Base-by-base conservation (phyloP, 768 basidiomycete species). In the Hericium coralloides region DNA sequence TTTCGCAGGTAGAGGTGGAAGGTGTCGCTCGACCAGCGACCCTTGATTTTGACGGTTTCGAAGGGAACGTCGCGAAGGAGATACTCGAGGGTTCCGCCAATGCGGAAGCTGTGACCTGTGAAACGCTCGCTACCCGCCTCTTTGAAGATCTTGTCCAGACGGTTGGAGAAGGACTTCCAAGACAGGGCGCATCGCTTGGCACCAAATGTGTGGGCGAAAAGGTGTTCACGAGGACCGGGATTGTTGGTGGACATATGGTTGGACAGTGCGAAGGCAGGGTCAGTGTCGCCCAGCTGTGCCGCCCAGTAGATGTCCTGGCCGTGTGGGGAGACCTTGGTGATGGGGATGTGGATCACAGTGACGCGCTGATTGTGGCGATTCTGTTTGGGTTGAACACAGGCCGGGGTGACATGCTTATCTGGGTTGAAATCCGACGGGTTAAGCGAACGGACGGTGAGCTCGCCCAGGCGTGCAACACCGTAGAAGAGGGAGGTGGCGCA, bases 221-320 rank as follows among this genome's bases (percentile, higher is more conserved):
- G 66, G 20, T 63, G 70, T 3, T 23, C 50, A 1, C 63, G 23
- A 0, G 48, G 50, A 0, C 62, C 59, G 0, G 72, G 69, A 2
- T 57, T 38, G 59, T 74, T 75, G 18, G 74, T 49, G 0, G 1
- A 6, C 20, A 72, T 25, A 41, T 75, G 73, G 45, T 67, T 66
- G 1, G 31, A n/a, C 0, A 73, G 57, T 0, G 68, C 65, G 0
- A 37, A 23, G 0, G 54, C 23, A 0, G 72, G 72, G 53, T 75
- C 71, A 0, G 66, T 50, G 0, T 47, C 12, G 1, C 65, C 66
- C 0, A 59, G 7, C 50, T 76, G 73, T 5, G 37, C 18, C 1
- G 73, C 67, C 58, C 71, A 71, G 50, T 59, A 66, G 1, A 74
- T 56, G 12, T 72, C 69, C 38, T 76, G 69, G 0, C 72, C 72